Percentiles rank a stretch among this genome's conserved stretches.
Evolutionary conservation across 129 eudicot genomes (phyloP).

Genomic region (Helianthus annuus): HanXRQr2.0-SUNRISE NC_035440.2:115394151-115394650

Average conservation of each 20-base stretch:
- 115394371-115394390: neutral
- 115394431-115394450: neutral
- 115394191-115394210: constrained; percentile 99
- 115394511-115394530: neutral
- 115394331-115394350: neutral
- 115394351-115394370: neutral
- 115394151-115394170: neutral
- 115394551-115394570: too few relatives aligned
- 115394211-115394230: constrained; percentile 76
- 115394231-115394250: constrained; percentile 86
- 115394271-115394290: constrained; percentile 13
- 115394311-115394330: constrained; percentile 6
- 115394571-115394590: too few relatives aligned
- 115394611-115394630: too few relatives aligned
- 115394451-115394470: neutral
- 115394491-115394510: neutral
- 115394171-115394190: constrained; percentile 40
- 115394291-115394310: constrained; percentile 9
- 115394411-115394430: neutral
- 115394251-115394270: constrained; percentile 11
- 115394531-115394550: too few relatives aligned
- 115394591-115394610: too few relatives aligned
- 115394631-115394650: too few relatives aligned
- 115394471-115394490: neutral
- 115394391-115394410: neutral